Evolutionary conservation across 306 rosid genomes (phyloP), one percentile per base, ranked within the genome.

Genomic region (Biancaea sappan): DNA sequence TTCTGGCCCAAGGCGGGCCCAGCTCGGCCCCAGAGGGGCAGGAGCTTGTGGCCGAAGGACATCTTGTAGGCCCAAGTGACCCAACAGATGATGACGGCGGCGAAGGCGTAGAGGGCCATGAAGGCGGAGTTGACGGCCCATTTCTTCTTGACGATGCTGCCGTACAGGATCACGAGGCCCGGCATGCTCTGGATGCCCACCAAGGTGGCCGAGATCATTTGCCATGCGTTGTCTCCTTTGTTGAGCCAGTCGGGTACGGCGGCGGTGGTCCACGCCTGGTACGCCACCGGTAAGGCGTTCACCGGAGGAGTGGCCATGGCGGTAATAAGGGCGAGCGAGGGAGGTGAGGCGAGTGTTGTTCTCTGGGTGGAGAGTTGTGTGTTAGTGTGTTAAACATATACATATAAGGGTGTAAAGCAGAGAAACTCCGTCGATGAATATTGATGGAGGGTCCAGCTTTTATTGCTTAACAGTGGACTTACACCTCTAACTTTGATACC

Each of bases 141-240:
- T 73, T 87, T 87, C 65, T 87, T 87, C 71, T 87, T 87, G 0
- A 88, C 92, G 0, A 88, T 74, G 82, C 90, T 82, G 2, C 93
- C 90, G 51, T 88, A 88, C 9, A 88, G 87, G 19, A 88, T 88
- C 0, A 88, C 88, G 0, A 88, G 73, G 1, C 93, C 93, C 1
- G 93, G 90, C 83, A 88, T 80, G 80, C 88, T 86, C 2, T 88
- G 93, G 0, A 88, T 81, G 2, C 93, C 90, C 0, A 88, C 90
- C 0, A 88, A 80, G 2, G 88, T 88, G 5, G 93, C 93, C 0
- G 90, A 14, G 1, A 80, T 11, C 93, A 88, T 80, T 63, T 88
- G 91, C 93, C 91, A 88, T 35, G 89, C 60, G 84, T 88, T 88
- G 84, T 88, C 90, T 8, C 91, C 93, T 67, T 88, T 88, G 87